Evolutionary conservation across 495 filamentous ascomycete species (phyloP).

Genomic region (Penicillium parvum): DNA sequence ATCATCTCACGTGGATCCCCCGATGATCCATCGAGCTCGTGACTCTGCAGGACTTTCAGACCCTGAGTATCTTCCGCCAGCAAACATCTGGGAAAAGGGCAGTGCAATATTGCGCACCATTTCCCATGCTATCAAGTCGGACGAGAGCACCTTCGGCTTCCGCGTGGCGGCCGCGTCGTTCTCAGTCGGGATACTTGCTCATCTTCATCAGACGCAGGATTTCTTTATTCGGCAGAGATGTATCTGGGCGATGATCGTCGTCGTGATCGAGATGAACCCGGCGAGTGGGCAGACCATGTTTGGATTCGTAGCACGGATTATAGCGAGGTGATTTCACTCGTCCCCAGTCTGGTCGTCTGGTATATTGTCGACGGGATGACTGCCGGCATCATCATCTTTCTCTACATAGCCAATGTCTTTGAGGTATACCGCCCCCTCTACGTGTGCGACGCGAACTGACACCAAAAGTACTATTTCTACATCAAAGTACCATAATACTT

Average conservation of each 20-base stretch:
- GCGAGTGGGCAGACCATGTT: conserved; percentile 63
- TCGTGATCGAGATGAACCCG: conserved; percentile 57
- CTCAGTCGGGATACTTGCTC: conserved; percentile 64
- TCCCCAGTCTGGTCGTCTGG: conserved; percentile 60
- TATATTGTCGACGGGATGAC: conserved; percentile 67
- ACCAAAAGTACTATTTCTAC: conserved; percentile 54
- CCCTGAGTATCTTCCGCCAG: conserved; percentile 68
- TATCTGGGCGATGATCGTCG: conserved; percentile 75
- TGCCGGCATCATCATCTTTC: conserved; percentile 59
- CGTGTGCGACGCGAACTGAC: background rate
- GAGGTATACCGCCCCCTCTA: conserved; percentile 33
- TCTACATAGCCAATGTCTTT: conserved; percentile 63
- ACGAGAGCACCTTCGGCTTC: conserved; percentile 56
- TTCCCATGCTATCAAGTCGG: conserved; percentile 26
- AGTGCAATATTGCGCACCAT: conserved; percentile 28
- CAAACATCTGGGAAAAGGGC: conserved; percentile 55
- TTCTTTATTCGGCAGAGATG: conserved; percentile 68
- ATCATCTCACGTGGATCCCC: conserved; percentile 20
- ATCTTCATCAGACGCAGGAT: conserved; percentile 56
- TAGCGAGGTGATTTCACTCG: conserved; percentile 58
- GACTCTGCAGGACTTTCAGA: conserved; percentile 35
- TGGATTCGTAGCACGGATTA: conserved; percentile 61
- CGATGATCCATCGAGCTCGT: conserved; percentile 5
- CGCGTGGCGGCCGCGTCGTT: conserved; percentile 66
- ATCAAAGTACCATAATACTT: conserved; percentile 59